Evolutionary conservation across 2,329 filamentous ascomycete genomes (phyloP).

Genomic region (Drechslerella coelobrocha): DNA sequence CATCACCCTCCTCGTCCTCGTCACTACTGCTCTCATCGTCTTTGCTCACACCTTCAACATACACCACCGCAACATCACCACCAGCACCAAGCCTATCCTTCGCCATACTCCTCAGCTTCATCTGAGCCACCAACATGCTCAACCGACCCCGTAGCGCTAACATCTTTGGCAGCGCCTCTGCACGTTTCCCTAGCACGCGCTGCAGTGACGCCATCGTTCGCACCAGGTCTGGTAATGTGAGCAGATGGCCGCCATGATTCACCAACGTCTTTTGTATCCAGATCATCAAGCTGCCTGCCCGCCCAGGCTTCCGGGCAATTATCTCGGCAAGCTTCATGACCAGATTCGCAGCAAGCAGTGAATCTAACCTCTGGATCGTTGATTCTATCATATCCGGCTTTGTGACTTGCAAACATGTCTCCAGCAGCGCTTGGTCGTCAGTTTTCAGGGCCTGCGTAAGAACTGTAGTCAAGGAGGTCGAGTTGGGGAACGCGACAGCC

Average conservation of each 20-base stretch:
- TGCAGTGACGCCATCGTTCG: conserved; percentile 79
- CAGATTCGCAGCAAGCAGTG: conserved; percentile 77
- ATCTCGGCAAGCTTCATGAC: conserved; percentile 85
- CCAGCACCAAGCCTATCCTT: conserved; percentile 61
- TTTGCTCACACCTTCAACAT: conserved; percentile 69
- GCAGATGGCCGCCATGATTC: conserved; percentile 87
- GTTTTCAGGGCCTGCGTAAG: conserved; percentile 90
- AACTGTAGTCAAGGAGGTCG: conserved; percentile 87
- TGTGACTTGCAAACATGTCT: conserved; percentile 84
- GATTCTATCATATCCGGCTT: conserved; percentile 79
- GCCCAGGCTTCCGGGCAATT: conserved; percentile 83
- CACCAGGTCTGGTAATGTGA: conserved; percentile 82
- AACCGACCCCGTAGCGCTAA: conserved; percentile 92
- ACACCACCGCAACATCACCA: conserved; percentile 66
- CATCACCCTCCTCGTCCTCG: conserved; percentile 54
- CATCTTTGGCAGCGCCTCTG: conserved; percentile 79
- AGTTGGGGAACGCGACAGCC: conserved; percentile 69
- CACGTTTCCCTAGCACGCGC: conserved; percentile 84
- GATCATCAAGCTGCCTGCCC: conserved; percentile 86
- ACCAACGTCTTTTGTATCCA: conserved; percentile 97
- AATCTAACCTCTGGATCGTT: conserved; percentile 90
- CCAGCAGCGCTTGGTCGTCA: conserved; percentile 86
- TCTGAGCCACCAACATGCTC: conserved; percentile 89
- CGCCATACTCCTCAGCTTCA: conserved; percentile 77
- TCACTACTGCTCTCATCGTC: conserved; percentile 60